Base-by-base conservation (phyloP, 768 basidiomycete genomes). In the Mycena kentingensis region DNA sequence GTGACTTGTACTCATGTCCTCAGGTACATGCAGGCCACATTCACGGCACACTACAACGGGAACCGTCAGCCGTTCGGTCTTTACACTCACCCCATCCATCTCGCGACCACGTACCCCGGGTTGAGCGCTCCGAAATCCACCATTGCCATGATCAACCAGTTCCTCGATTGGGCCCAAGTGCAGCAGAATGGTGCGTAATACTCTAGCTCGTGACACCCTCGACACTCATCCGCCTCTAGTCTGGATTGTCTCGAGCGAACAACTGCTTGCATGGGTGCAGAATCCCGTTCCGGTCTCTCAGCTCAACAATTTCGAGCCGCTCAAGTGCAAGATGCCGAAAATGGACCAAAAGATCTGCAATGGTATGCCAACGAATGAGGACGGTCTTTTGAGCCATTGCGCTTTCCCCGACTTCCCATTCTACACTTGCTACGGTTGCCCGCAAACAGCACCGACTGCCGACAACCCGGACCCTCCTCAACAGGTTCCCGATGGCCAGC, bases 341-440 rank as follows among this genome's bases (percentile, higher is more conserved):
- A 79, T 90, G 22, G 76, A 79, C 57, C 24, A 73, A 1, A 76
- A 83, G 64, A 84, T 92, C 52, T 92, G 90, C 73, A 87, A 91
- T 62, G 90, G 90, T 26, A 82, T 92, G 18, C 83, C 85, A 0
- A 66, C 68, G 52, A 88, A 88, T 61, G 82, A 90, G 67, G 67
- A 65, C 1, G 87, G 87, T 3, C 65, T 88, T 8, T 62, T 88
- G 16, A 66, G 71, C 11, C 78, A 79, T 39, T 90, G 89, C 65
- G 65, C 72, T 5, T 90, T 90, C 71, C 52, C 77, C 0, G 87
- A 88, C 65, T 90, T 87, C 74, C 88, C 89, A 3, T 92, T 88
- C 77, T 84, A 71, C 55, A 90, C 88, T 46, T 89, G 88, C 65
- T 92, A 90, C 64, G 87, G 88, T 27, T 91, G 88, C 67, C 90